These are phyloP conservation scores for Chimonanthus salicifolius DNA, from an alignment of 164 flowering plant species.

Conservation along the genomic window DNA sequence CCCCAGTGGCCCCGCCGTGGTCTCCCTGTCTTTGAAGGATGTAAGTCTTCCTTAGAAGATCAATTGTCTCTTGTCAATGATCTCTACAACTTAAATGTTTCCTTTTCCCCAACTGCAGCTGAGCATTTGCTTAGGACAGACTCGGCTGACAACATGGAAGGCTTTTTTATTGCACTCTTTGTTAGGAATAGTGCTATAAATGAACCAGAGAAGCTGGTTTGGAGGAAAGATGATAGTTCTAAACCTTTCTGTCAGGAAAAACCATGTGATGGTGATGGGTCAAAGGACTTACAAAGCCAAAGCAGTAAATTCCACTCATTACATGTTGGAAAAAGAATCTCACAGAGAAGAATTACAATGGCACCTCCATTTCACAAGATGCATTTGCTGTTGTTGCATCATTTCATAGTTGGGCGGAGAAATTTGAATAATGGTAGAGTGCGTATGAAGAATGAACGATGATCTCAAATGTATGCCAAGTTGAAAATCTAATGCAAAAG, in stretches of 20 bases:
- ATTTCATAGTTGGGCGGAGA: not conserved
- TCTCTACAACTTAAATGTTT: not conserved
- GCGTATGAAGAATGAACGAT: not conserved
- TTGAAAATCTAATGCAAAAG: not conserved
- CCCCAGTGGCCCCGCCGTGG: constrained; percentile 92
- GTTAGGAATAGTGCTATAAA: constrained; percentile 25
- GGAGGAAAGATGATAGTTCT: not conserved
- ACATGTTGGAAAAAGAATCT: not conserved
- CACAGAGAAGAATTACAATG: not conserved
- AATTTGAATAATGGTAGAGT: not conserved
- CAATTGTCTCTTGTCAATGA: not conserved
- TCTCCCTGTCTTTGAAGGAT: constrained; percentile 73
- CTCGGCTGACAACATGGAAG: constrained; percentile 68
- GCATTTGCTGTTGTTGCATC: not conserved
- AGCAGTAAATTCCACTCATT: not conserved
- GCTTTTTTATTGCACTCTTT: constrained; percentile 85
- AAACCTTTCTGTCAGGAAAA: not conserved
- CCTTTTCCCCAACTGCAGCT: constrained; percentile 29
- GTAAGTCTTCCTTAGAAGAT: constrained; percentile 34
- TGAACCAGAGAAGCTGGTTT: not conserved
- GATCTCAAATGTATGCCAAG: not conserved
- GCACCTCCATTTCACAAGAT: not conserved
- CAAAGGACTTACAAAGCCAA: not conserved
- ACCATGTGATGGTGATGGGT: not conserved
- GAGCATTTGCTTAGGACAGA: constrained; percentile 62